These are phyloP conservation scores for Globisporangium cylindrosporum DNA, from an alignment of 352 stramenopile genomes.

Conservation along the genomic window DNA sequence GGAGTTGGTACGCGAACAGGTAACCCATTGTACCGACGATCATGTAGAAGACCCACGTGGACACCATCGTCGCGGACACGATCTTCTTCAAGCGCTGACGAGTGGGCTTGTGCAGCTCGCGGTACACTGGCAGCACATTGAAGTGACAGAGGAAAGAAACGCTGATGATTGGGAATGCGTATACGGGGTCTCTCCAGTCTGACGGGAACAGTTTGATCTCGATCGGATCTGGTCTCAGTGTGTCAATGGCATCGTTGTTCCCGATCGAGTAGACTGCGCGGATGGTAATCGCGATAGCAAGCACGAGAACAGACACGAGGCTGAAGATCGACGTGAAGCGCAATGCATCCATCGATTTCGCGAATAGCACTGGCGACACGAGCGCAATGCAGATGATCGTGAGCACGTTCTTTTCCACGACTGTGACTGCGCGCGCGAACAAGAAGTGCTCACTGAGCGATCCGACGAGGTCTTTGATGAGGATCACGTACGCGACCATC, in stretches of 20 bases:
- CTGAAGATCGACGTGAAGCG: slow-evolving; percentile 84
- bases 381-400: slow-evolving; percentile 61
- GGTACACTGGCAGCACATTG: slow-evolving; percentile 96
- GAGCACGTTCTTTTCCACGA: slow-evolving; percentile 58
- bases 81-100: slow-evolving; percentile 89
- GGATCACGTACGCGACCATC: slow-evolving; percentile 93
- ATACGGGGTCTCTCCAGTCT: slow-evolving; percentile 63
- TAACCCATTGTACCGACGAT: slow-evolving; percentile 92
- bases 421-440: slow-evolving; percentile 52
- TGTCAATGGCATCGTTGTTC: not conserved
- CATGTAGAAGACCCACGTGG: slow-evolving; percentile 92
- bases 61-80: slow-evolving; percentile 91
- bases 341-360: slow-evolving; percentile 72
- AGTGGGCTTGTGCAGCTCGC: slow-evolving; percentile 93
- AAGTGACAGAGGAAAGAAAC: slow-evolving; percentile 98
- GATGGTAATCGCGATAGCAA: slow-evolving; percentile 68
- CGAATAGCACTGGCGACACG: slow-evolving; percentile 76
- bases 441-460: slow-evolving; percentile 79
- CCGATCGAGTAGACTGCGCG: slow-evolving; percentile 34
- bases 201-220: slow-evolving; percentile 62
- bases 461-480: slow-evolving; percentile 92
- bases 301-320: slow-evolving; percentile 61
- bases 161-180: slow-evolving; percentile 94
- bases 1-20: slow-evolving; percentile 75
- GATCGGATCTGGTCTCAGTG: slow-evolving; percentile 16